phyloP scores from a whole-genome alignment of 768 basidiomycete genomes.

The Lactarius trivialis region DNA sequence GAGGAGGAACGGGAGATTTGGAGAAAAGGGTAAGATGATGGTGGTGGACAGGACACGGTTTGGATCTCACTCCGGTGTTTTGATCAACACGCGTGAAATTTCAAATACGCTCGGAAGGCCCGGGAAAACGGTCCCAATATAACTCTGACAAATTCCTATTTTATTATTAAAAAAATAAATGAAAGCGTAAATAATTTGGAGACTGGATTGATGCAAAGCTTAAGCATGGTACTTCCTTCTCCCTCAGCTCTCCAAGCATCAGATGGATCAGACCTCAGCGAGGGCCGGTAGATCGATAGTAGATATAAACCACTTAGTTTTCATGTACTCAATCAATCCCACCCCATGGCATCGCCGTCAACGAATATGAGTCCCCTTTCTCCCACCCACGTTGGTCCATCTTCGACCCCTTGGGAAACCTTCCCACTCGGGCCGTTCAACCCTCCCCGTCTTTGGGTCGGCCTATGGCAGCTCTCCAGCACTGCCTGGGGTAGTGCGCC shows the following conservation, averaged over 20 bases:
- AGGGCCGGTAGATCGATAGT: not conserved
- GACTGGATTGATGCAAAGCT: not conserved
- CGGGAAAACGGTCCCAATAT: conserved; percentile 6
- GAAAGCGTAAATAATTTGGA: not conserved
- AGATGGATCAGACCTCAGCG: not conserved
- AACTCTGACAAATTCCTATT: not conserved
- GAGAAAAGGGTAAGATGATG: not conserved
- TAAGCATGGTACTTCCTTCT: not conserved
- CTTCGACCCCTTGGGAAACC: conserved; percentile 30
- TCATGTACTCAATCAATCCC: not conserved
- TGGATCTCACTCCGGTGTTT: conserved; percentile 15
- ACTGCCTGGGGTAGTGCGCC: conserved; percentile 80
- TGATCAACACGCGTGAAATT: conserved; percentile 13
- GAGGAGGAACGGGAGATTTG: not conserved
- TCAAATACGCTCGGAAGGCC: conserved; percentile 1
- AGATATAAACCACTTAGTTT: not conserved
- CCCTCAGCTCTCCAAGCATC: not conserved
- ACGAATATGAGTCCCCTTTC: not conserved
- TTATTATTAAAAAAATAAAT: not conserved
- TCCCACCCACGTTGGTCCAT: not conserved
- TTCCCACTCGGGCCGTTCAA: conserved; percentile 51
- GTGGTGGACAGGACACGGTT: not conserved
- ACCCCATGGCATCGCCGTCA: not conserved
- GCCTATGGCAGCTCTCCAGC: conserved; percentile 82
- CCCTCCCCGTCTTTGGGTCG: conserved; percentile 64